Evolutionary conservation across 257 asterid genomes (phyloP).

Genomic region (Solanum medicagineum): DNA sequence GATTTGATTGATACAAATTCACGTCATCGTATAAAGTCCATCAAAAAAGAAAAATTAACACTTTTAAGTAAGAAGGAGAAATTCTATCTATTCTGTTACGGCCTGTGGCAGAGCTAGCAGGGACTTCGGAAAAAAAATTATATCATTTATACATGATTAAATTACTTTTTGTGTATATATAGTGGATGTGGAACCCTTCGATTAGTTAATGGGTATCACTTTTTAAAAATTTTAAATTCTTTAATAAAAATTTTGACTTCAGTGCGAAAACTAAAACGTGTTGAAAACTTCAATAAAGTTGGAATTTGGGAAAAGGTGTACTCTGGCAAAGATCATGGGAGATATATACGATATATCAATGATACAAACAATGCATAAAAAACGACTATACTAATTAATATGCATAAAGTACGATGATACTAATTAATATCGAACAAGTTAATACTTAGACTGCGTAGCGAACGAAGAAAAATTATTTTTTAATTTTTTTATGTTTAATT

Average conservation of each 20-base stretch:
- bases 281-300: not conserved
- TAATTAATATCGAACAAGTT: not conserved
- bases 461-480: no score
- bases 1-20: not conserved
- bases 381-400: not conserved
- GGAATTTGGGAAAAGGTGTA: not conserved
- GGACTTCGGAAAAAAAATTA: no score
- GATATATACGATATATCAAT: not conserved
- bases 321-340: not conserved
- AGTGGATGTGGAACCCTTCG: no score
- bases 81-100: not conserved
- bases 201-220: no score
- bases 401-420: not conserved
- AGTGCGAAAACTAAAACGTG: fast-evolving
- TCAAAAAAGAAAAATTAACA: not conserved
- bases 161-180: no score
- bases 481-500: not conserved
- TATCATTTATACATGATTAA: no score
- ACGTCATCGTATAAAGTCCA: not conserved
- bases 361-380: not conserved
- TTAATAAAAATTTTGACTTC: no score
- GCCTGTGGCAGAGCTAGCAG: no score
- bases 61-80: not conserved
- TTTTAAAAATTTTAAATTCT: no score
- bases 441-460: not conserved